A percentile compares a stretch with the other conserved stretches of the same genome.
These are phyloP conservation scores for Fusarium dlaminii DNA, from an alignment of 2,329 filamentous ascomycete genomes.

Conservation along the genomic window DNA sequence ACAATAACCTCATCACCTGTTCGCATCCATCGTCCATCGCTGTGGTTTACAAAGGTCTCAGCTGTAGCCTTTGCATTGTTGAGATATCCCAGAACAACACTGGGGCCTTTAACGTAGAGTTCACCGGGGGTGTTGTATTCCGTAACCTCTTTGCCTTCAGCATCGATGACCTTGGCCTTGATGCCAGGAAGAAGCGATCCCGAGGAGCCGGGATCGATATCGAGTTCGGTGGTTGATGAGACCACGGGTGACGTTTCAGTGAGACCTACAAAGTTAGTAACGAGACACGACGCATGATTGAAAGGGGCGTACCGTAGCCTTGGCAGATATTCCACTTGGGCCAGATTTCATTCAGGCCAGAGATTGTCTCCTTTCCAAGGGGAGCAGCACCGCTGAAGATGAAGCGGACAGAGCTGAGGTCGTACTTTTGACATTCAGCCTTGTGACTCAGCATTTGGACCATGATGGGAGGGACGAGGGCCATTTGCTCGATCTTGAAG, in stretches of 20 bases:
- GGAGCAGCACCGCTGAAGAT: constrained; percentile 81
- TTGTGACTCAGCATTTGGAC: constrained; percentile 76
- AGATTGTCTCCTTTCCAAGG: constrained; percentile 73
- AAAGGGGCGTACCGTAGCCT: constrained; percentile 68
- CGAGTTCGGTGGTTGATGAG: constrained; percentile 62
- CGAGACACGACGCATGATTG: not conserved
- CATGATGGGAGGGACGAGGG: constrained; percentile 81
- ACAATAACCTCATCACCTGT: constrained; percentile 88
- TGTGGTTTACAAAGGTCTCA: constrained; percentile 76
- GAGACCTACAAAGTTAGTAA: constrained; percentile 58
- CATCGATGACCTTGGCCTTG: constrained; percentile 70
- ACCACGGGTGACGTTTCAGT: constrained; percentile 80
- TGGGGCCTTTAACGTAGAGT: constrained; percentile 79
- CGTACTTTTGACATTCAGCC: constrained; percentile 67
- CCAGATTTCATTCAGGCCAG: constrained; percentile 68
- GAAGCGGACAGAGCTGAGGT: constrained; percentile 71
- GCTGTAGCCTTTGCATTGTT: constrained; percentile 85
- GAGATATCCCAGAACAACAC: constrained; percentile 83
- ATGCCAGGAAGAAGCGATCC: constrained; percentile 72
- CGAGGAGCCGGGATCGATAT: constrained; percentile 74
- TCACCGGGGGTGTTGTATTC: constrained; percentile 80
- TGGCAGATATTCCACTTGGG: constrained; percentile 74
- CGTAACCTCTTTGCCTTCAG: constrained; percentile 74
- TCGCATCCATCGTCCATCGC: constrained; percentile 78
- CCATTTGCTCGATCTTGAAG: constrained; percentile 74